These are phyloP conservation scores for Stephanocyclus meneghinianus DNA, from an alignment of 352 stramenopile genomes.

Conservation along the genomic window DNA sequence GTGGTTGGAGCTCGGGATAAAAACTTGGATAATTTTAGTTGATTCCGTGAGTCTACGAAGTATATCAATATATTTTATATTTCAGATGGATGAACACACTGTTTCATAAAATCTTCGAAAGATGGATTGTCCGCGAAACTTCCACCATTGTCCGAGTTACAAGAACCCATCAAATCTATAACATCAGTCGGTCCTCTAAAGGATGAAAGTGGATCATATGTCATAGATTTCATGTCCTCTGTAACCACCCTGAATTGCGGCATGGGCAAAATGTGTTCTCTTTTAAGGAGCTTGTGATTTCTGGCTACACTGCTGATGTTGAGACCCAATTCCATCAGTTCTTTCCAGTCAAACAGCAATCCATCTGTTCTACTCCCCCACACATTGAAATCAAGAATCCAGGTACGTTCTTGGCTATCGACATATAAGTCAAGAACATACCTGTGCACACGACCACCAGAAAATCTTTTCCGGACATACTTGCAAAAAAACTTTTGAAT, in stretches of 20 bases:
- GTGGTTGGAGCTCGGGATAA: slow-evolving; percentile 2
- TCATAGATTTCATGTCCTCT: slow-evolving; percentile 73
- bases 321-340: slow-evolving; percentile 66
- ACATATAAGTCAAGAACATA: slow-evolving; percentile 93
- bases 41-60: not conserved
- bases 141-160: slow-evolving; percentile 3
- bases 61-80: slow-evolving; percentile 17
- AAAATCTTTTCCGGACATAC: slow-evolving; percentile 52
- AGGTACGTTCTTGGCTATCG: slow-evolving; percentile 89
- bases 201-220: slow-evolving; percentile 70
- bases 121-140: slow-evolving; percentile 18
- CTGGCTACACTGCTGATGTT: not conserved
- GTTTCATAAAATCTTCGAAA: slow-evolving; percentile 79
- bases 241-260: slow-evolving; percentile 69
- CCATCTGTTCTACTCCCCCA: slow-evolving; percentile 89
- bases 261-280: not conserved
- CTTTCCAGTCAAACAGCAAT: slow-evolving; percentile 91
- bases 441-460: slow-evolving; percentile 81
- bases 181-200: slow-evolving; percentile 81
- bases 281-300: not conserved
- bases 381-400: slow-evolving; percentile 93
- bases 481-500: slow-evolving; percentile 68
- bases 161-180: slow-evolving; percentile 55
- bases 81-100: slow-evolving; percentile 62
- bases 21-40: not conserved